Base-by-base conservation (phyloP, 179 eudicot genomes). In the Nepenthes alata region DNA sequence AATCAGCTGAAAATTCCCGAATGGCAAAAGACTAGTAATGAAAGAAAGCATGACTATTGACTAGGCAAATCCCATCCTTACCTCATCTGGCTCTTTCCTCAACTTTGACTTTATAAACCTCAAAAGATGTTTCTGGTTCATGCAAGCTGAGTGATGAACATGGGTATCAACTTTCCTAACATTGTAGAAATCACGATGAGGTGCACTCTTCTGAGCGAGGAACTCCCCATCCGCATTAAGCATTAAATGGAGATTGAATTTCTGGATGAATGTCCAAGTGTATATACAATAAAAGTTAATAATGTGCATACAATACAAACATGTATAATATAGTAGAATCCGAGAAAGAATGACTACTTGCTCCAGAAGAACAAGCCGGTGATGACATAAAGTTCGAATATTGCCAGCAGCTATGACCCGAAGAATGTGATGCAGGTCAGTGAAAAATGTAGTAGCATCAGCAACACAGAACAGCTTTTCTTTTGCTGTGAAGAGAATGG, bases 11-110 rank as follows among this genome's bases (percentile, higher is more conserved):
- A 11, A 6, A 37, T 15, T 15, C 60, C 11, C n/a, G 5, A 12
- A n/a, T 2, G 45, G 35, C 35, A 15, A 63, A 37, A 35, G 6
- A 54, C 3, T 41, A 39, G n/a, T 9, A 53, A 72, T 5, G 34
- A 35, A 47, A 8, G 25, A 25, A 64, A 15, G 53, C 52, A 62
- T 12, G 48, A 16, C 55, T n/a, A 52, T 13, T 4, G 14, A 52
- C 9, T 54, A 55, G 15, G 48, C 9, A 50, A 60, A 58, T 53
- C 48, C 44, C 66, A 58, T 11, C n/a, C 75, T 67, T 64, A 94
- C 99, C 97, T 94, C 99, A 64, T 85, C 99, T 72, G 99, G 99
- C 69, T 94, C 99, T 83, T 94, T 94, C 69, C 97, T 82, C 78
- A 90, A 75, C 86, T 94, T 94, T 56, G 97, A 94, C 78, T 94